phyloP scores from a whole-genome alignment of 495 filamentous ascomycete species.

The Hypoxylon crocopeplum region DNA sequence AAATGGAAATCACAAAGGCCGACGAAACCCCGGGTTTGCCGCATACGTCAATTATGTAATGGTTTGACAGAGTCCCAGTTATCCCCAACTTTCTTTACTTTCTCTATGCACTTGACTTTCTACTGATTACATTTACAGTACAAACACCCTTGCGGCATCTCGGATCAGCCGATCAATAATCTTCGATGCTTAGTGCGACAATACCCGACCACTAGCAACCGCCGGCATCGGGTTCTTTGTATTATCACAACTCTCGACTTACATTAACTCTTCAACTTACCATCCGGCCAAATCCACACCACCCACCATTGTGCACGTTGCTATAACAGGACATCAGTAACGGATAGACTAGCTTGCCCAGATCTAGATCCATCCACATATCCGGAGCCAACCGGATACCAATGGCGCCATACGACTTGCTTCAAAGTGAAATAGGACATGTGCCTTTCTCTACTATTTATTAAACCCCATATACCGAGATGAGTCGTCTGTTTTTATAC shows the following conservation, averaged over 20 bases:
- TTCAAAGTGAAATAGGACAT: conserved; percentile 11
- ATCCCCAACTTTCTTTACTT: no score
- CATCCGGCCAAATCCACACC: neutral
- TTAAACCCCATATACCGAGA: conserved; percentile 5
- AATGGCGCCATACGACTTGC: conserved; percentile 18
- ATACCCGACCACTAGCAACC: conserved; percentile 6
- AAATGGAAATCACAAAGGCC: no score
- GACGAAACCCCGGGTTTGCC: no score
- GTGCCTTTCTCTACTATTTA: conserved; percentile 11
- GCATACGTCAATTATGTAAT: no score
- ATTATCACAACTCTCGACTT: neutral
- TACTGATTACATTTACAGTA: no score
- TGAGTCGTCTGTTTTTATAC: no score
- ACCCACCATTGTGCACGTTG: neutral
- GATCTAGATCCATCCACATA: conserved; percentile 27
- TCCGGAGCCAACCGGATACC: conserved; percentile 8
- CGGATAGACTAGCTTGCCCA: neutral
- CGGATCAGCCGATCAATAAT: conserved; percentile 20
- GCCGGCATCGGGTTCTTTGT: conserved; percentile 26
- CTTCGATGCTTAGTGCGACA: conserved; percentile 15
- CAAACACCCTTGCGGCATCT: conserved; percentile 16
- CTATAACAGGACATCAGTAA: neutral
- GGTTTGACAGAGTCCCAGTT: no score
- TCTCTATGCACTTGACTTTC: no score
- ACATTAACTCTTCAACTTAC: no score